Conservation (phyloP, 768 basidiomycete genomes). For the Mycena kentingensis region DNA sequence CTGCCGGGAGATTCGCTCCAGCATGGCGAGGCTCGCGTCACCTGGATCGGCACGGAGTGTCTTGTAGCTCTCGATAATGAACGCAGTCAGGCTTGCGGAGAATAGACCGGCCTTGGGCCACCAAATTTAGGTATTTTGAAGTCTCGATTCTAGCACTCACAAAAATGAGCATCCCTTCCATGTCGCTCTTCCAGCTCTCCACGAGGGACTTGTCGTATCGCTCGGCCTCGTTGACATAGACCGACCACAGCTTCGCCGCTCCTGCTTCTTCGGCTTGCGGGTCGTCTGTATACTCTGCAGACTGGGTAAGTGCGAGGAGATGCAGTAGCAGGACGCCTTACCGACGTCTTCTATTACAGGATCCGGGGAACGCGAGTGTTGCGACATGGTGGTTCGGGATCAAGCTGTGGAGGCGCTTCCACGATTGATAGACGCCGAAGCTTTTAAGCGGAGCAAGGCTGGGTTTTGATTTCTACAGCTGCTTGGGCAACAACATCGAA, state of each 20-base stretch:
- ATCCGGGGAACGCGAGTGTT: no score
- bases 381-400: no score
- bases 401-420: no score
- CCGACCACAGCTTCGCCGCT: conserved; percentile 12
- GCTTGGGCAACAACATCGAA: conserved; percentile 13
- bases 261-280: background rate
- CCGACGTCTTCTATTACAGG: no score
- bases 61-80: conserved; percentile 10
- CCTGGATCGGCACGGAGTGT: background rate
- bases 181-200: conserved; percentile 17
- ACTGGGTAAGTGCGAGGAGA: background rate
- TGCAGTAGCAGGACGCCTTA: no score
- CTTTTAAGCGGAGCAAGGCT: no score
- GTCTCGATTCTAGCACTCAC: background rate
- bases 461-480: background rate
- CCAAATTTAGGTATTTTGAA: background rate
- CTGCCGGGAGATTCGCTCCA: conserved; percentile 2
- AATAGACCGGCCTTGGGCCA: conserved; percentile 12
- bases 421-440: no score
- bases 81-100: conserved; percentile 8
- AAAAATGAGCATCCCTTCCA: conserved; percentile 15
- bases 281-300: background rate
- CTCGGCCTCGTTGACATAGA: conserved; percentile 10
- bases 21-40: background rate
- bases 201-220: conserved; percentile 11